Percentiles rank a stretch among this genome's conserved stretches.
These are phyloP conservation scores for Hymenoscyphus salicellus DNA, from an alignment of 2,329 filamentous ascomycete species.

Conservation along the genomic window DNA sequence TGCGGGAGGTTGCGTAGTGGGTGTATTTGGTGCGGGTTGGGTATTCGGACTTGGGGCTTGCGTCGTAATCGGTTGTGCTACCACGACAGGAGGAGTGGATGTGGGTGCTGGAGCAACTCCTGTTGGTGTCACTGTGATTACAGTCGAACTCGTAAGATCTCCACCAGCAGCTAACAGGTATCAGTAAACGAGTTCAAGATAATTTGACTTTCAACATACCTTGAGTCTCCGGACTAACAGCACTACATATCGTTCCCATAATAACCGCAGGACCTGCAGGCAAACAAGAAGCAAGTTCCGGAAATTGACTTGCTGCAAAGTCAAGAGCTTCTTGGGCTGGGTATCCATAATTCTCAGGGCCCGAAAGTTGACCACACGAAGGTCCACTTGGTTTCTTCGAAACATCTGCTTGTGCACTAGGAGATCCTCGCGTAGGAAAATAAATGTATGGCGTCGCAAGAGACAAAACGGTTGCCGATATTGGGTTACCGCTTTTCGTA, in stretches of 20 bases:
- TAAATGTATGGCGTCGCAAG: constrained; percentile 13
- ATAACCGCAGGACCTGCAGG: constrained; percentile 5
- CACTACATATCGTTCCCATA: neutral
- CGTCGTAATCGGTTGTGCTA: neutral
- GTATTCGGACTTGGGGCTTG: neutral
- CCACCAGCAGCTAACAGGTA: neutral
- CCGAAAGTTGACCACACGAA: constrained; percentile 6
- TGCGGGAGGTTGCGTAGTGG: neutral
- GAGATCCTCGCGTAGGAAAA: constrained; percentile 7
- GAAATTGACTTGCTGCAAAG: constrained; percentile 6
- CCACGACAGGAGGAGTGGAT: neutral
- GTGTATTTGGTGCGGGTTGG: neutral
- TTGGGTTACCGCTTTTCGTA: neutral
- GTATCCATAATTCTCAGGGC: constrained; percentile 13
- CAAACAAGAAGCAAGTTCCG: constrained; percentile 8
- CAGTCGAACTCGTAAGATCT: constrained; percentile 11
- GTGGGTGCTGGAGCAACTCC: neutral
- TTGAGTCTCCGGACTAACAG: constrained; percentile 4
- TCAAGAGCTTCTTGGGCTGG: constrained; percentile 10
- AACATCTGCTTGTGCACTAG: constrained; percentile 1
- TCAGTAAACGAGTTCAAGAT: neutral
- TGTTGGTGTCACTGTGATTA: constrained; percentile 8
- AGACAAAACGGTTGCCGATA: constrained; percentile 4
- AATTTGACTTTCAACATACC: constrained; percentile 1
- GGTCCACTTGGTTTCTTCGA: neutral